A percentile compares a stretch with the other conserved stretches of the same genome.
phyloP scores from a whole-genome alignment of 2,329 filamentous ascomycete genomes.

The Macrophomina pseudophaseolina region DNA sequence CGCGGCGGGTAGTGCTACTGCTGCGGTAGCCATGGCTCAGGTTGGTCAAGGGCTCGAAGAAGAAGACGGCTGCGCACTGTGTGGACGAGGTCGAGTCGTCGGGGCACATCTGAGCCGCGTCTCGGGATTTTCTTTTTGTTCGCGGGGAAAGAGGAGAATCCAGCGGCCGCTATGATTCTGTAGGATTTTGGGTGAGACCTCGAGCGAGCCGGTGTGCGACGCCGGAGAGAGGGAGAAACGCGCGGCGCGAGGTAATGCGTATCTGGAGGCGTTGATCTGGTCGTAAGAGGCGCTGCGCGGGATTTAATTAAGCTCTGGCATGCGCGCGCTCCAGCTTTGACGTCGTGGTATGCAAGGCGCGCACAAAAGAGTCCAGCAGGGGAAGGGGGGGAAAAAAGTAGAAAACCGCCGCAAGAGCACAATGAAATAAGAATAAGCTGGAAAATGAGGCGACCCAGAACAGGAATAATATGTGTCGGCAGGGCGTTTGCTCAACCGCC shows the following conservation, averaged over 20 bases:
- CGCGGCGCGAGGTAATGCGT: slow-evolving; percentile 1
- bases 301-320: slow-evolving; percentile 16
- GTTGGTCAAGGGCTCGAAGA: neutral
- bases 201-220: neutral
- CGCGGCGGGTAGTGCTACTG: neutral
- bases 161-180: neutral
- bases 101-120: slow-evolving; percentile 21
- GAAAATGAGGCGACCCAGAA: slow-evolving; percentile 13
- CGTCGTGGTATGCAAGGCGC: slow-evolving; percentile 1
- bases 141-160: neutral
- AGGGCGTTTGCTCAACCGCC: slow-evolving; percentile 18
- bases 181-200: neutral
- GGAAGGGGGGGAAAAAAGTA: neutral
- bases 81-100: slow-evolving; percentile 1
- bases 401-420: neutral
- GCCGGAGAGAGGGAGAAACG: neutral
- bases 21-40: slow-evolving; percentile 13
- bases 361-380: neutral
- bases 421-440: slow-evolving; percentile 3
- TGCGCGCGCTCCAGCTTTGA: neutral
- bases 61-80: neutral
- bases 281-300: slow-evolving; percentile 13
- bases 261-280: slow-evolving; percentile 4
- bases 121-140: neutral
- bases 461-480: slow-evolving; percentile 10